Conservation (phyloP, 2,329 filamentous ascomycete species). For the Trichoderma simmonsii region DNA sequence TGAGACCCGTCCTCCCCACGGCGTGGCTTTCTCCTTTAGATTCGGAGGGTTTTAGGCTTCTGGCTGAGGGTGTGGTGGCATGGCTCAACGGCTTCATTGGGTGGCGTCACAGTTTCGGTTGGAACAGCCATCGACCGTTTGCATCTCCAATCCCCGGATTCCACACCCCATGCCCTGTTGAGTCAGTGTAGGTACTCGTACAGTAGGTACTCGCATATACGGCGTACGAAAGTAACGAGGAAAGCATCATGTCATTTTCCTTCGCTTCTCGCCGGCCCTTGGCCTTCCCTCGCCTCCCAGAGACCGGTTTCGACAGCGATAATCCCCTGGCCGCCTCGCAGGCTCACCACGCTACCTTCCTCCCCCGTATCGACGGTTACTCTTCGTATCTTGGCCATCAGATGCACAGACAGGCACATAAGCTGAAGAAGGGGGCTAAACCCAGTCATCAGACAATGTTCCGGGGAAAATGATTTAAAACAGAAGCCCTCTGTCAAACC, state of each 20-base stretch:
- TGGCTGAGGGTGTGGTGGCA: neutral
- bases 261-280: neutral
- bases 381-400: neutral
- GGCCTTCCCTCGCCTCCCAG: neutral
- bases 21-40: neutral
- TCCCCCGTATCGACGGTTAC: neutral
- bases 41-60: neutral
- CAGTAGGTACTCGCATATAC: neutral
- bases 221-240: no score
- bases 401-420: neutral
- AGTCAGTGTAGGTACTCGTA: neutral
- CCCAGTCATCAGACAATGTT: neutral
- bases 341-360: neutral
- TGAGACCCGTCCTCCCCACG: neutral
- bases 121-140: neutral
- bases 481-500: neutral
- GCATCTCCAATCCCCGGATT: neutral
- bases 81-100: neutral
- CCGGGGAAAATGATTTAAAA: neutral
- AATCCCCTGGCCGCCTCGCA: neutral
- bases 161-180: neutral
- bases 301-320: neutral
- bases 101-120: neutral
- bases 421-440: neutral
- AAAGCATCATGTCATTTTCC: neutral